These are phyloP conservation scores for Cyberlindnera misumaiensis DNA, from an alignment of 805 yeast species.

Conservation along the genomic window DNA sequence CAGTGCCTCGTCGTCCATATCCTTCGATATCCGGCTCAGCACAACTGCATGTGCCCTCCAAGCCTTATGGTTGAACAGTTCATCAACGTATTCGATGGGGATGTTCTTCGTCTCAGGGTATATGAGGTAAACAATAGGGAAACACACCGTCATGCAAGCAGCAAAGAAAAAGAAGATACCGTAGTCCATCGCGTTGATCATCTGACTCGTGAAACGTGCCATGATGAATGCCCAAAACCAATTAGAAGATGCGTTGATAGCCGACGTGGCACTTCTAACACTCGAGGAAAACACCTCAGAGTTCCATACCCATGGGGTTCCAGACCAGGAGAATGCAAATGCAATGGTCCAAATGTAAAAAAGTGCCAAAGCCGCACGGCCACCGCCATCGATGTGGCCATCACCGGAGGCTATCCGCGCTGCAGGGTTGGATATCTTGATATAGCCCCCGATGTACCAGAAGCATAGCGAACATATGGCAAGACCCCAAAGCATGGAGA, in stretches of 20 bases:
- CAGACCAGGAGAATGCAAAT: constrained; percentile 39
- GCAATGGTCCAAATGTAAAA: constrained; percentile 36
- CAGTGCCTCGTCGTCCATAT: constrained; percentile 1
- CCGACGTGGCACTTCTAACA: constrained; percentile 35
- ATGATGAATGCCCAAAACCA: constrained; percentile 47
- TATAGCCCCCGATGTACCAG: constrained; percentile 43
- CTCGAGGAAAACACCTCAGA: constrained; percentile 40
- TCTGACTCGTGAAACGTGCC: constrained; percentile 39
- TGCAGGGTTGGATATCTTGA: constrained; percentile 24
- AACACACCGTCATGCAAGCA: constrained; percentile 8
- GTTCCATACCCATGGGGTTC: constrained; percentile 41
- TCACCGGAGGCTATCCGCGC: constrained; percentile 18
- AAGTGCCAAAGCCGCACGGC: constrained; percentile 33
- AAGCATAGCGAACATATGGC: constrained; percentile 36
- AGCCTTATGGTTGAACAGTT: constrained; percentile 11
- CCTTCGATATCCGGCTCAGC: constrained; percentile 12
- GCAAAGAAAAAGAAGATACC: constrained; percentile 36
- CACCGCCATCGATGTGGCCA: constrained; percentile 31
- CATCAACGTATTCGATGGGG: constrained; percentile 14
- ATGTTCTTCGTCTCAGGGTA: constrained; percentile 18
- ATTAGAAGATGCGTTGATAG: constrained; percentile 37
- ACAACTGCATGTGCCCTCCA: constrained; percentile 13
- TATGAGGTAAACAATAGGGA: constrained; percentile 8
- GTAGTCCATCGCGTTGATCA: constrained; percentile 36
- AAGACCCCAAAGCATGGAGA: constrained; percentile 32